phyloP scores from a whole-genome alignment of 2,329 filamentous ascomycete species.

The Penicillium psychrosexuale region DNA sequence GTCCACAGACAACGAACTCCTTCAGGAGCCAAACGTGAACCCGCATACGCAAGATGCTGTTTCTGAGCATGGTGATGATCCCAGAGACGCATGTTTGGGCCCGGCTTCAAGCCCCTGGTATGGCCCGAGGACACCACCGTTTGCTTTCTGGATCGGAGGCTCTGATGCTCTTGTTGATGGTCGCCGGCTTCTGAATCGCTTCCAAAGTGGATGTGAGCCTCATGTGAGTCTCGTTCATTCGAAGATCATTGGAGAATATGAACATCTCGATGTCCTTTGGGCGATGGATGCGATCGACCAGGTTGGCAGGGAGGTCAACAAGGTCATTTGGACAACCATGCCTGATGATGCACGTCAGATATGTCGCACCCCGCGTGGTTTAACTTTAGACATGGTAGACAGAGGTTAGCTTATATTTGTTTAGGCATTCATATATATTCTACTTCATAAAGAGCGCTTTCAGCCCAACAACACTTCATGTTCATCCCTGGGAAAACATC shows the following conservation, averaged over 20 bases:
- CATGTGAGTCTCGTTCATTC: constrained; percentile 75
- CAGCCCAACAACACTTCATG: background rate
- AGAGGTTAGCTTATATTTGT: background rate
- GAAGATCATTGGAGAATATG: constrained; percentile 81
- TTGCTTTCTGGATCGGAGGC: constrained; percentile 85
- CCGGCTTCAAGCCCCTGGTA: constrained; percentile 68
- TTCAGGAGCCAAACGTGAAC: constrained; percentile 54
- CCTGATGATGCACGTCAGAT: constrained; percentile 52
- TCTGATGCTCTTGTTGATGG: constrained; percentile 84
- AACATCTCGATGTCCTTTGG: constrained; percentile 94
- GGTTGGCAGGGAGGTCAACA: constrained; percentile 74
- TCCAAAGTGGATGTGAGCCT: constrained; percentile 75
- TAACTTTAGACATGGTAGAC: constrained; percentile 8
- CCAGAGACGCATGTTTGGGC: constrained; percentile 16
- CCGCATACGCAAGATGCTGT: constrained; percentile 17
- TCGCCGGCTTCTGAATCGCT: constrained; percentile 65
- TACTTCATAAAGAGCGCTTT: background rate
- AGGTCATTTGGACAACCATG: constrained; percentile 79
- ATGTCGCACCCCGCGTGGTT: constrained; percentile 62
- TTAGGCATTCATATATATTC: background rate
- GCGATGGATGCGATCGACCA: constrained; percentile 82
- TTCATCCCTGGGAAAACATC: background rate
- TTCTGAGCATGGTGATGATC: constrained; percentile 16
- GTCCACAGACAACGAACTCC: constrained; percentile 69
- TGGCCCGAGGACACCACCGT: constrained; percentile 70